Evolutionary conservation across 345 rosid species (phyloP).

Genomic region (Combretum micranthum): DNA sequence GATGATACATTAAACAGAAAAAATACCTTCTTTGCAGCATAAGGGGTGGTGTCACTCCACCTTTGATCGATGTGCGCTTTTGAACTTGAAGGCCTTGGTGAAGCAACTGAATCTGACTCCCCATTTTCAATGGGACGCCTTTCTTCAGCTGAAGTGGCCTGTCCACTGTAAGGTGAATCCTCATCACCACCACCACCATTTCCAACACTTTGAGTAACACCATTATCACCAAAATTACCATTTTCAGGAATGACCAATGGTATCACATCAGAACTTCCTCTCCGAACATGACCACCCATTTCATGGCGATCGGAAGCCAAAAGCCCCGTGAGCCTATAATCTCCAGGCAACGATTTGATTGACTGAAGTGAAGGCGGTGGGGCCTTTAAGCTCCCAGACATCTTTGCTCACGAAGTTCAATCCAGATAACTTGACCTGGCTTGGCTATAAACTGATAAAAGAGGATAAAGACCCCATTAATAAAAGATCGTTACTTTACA

Average conservation of each 20-base stretch:
- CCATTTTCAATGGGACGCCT: conserved; percentile 38
- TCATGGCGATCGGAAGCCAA: conserved; percentile 33
- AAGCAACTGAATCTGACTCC: conserved; percentile 36
- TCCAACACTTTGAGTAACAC: conserved; percentile 26
- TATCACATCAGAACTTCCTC: conserved; percentile 10
- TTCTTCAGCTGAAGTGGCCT: conserved; percentile 30
- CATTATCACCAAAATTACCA: conserved; percentile 22
- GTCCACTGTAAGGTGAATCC: conserved; percentile 74
- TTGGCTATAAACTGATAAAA: conserved; percentile 20
- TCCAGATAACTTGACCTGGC: conserved; percentile 18
- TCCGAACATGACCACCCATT: conserved; percentile 18
- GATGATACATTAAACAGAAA: conserved; percentile 1
- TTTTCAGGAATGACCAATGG: conserved; percentile 35
- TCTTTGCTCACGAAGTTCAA: conserved; percentile 21
- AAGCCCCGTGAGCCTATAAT: conserved; percentile 49
- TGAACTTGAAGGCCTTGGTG: conserved; percentile 42
- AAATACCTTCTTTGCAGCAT: conserved; percentile 69
- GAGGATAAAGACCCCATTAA: conserved; percentile 19
- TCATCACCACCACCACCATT: conserved; percentile 34
- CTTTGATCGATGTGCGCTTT: conserved; percentile 40
- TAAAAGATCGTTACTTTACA: conserved; percentile 29
- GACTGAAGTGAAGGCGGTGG: conserved; percentile 47
- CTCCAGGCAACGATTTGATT: conserved; percentile 66
- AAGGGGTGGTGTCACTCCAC: conserved; percentile 76
- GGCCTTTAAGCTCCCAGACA: conserved; percentile 42